Conservation (phyloP, 148 eudicot genomes). For the Euryodendron excelsum region DNA sequence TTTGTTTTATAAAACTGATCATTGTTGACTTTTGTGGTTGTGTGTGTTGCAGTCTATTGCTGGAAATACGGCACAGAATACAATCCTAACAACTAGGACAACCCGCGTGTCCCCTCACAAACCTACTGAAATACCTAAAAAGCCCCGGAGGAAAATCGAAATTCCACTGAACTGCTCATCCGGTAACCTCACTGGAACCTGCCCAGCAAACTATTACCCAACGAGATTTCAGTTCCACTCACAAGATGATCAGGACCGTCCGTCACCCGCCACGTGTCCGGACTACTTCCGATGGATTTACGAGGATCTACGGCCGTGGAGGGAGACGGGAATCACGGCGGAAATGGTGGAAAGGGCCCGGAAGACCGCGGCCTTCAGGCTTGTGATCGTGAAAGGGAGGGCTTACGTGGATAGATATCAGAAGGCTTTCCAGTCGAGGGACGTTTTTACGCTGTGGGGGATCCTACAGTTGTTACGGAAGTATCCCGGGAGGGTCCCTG, state of each 20-base stretch:
- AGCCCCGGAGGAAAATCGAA: constrained; percentile 27
- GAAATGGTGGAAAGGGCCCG: constrained; percentile 60
- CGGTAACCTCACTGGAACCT: constrained; percentile 42
- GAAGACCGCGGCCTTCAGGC: constrained; percentile 64
- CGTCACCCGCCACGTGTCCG: constrained; percentile 51
- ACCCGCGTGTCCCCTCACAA: background rate
- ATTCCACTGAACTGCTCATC: constrained; percentile 49
- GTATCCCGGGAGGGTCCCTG: too few species aligned
- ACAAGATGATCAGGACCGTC: constrained; percentile 27
- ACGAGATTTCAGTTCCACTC: constrained; percentile 23
- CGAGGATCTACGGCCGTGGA: constrained; percentile 81
- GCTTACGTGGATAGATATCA: constrained; percentile 61
- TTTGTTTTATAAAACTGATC: too few species aligned
- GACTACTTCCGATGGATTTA: constrained; percentile 81
- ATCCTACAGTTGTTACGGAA: constrained; percentile 71
- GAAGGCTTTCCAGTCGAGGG: constrained; percentile 65
- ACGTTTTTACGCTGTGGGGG: constrained; percentile 79
- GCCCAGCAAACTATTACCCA: constrained; percentile 64
- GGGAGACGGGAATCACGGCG: constrained; percentile 58
- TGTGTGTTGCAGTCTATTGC: constrained; percentile 43
- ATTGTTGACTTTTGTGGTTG: too few species aligned
- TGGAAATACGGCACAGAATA: constrained; percentile 26
- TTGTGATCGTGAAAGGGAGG: constrained; percentile 61
- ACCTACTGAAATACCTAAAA: constrained; percentile 15
- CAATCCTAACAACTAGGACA: constrained; percentile 15